Conservation (phyloP, 1,139 yeast genomes). For the Yamadazyma sp. region DNA sequence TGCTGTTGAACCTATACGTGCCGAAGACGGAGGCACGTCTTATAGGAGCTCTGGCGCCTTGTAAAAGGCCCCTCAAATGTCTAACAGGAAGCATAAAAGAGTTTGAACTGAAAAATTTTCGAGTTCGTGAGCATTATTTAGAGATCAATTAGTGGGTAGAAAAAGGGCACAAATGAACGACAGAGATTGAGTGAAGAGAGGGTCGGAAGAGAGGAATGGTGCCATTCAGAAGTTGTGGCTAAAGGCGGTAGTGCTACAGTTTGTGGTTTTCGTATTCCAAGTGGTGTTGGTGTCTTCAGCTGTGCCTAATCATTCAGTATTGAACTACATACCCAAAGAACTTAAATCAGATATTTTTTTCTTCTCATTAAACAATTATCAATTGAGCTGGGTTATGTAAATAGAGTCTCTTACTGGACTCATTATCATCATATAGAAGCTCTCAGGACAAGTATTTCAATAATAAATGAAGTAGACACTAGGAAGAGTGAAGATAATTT, state of each 20-base stretch:
- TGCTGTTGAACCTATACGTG: slow-evolving; percentile 16
- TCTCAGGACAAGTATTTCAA: slow-evolving; percentile 15
- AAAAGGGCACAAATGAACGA: too few relatives aligned
- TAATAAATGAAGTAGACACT: slow-evolving; percentile 4
- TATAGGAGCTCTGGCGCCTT: background rate
- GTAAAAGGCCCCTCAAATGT: slow-evolving; percentile 1
- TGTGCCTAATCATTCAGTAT: slow-evolving; percentile 7
- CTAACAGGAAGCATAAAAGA: slow-evolving; percentile 4
- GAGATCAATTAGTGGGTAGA: background rate
- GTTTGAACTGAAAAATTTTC: slow-evolving; percentile 5
- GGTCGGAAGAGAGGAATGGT: too few relatives aligned
- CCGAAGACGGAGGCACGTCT: slow-evolving; percentile 1
- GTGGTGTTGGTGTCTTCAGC: too few relatives aligned
- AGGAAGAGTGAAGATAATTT: background rate
- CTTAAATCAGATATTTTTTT: slow-evolving; percentile 37
- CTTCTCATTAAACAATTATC: slow-evolving; percentile 53
- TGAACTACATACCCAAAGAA: slow-evolving; percentile 17
- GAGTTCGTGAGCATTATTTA: slow-evolving; percentile 1
- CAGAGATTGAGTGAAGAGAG: background rate
- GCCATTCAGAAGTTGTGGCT: too few relatives aligned
- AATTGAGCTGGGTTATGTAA: slow-evolving; percentile 54
- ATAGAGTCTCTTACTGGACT: slow-evolving; percentile 42
- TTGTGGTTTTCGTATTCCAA: background rate
- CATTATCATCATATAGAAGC: slow-evolving; percentile 38
- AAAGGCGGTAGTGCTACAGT: too few relatives aligned